Evolutionary conservation across 495 filamentous ascomycete species (phyloP), one percentile per base, ranked within the genome.

Genomic region (Cudoniella acicularis): DNA sequence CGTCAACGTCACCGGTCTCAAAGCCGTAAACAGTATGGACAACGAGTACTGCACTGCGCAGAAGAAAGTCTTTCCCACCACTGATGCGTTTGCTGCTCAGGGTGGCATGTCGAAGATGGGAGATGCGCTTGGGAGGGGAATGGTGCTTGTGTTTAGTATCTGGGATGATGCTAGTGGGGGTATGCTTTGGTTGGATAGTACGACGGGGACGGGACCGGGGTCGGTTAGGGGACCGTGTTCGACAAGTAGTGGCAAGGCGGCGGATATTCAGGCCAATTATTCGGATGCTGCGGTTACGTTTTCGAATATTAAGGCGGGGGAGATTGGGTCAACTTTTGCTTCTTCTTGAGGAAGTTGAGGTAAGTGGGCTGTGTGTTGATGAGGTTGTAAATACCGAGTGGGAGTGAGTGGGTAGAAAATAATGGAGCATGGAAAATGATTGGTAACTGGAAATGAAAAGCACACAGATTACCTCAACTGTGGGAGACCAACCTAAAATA

Each of bases 101-200:
- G 87, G 87, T 56, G 85, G 84, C n/a, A 63, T 89, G 61, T 59
- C 66, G 4, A 68, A 65, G 16, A 84, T 89, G 78, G 75, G 83
- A 30, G 73, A 76, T 17, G 77, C 73, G 4, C 62, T 88, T 25
- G 67, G 71, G 0, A 67, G 1, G 16, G 82, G 81, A 36, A 87
- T 87, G 85, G 87, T 87, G 24, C 74, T 89, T 21, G 82, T 86
- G 42, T 74, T 90, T 69, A 79, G 75, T 64, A 66, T 89, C 49
- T 89, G 87, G 87, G 83, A 87, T 65, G 86, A 89, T 69, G 80
- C 90, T 73, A 73, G 78, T 65, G 73, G 79, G 72, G 79, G 88
- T 75, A 92, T 92, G 89, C 77, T 86, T 61, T 92, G 89, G 89
- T 83, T 93, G 64, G 89, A 92, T 78, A 88, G 88, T 0, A 71